Evolutionary conservation across 768 basidiomycete species (phyloP).

Genomic region (Clitopilus hobsonii): DNA sequence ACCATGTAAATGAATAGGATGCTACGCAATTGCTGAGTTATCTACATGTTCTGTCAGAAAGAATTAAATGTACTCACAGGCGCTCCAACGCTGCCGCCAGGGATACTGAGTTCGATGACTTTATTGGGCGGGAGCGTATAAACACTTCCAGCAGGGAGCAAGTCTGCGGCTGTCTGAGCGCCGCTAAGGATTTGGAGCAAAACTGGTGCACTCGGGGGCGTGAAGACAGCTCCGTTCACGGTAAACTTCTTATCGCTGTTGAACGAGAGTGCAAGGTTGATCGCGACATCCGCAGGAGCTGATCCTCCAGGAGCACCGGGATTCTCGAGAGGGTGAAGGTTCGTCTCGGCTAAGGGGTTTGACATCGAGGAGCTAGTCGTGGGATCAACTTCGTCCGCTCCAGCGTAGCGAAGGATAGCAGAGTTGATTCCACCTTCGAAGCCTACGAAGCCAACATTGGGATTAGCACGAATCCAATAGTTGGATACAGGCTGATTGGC

Average conservation of each 20-base stretch:
- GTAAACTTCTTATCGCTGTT: conserved; percentile 14
- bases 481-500: conserved; percentile 38
- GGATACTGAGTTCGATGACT: conserved; percentile 31
- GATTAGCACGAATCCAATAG: conserved; percentile 45
- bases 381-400: conserved; percentile 33
- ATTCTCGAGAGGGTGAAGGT: conserved; percentile 25
- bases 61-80: neutral
- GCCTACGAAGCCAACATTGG: conserved; percentile 13
- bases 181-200: conserved; percentile 42
- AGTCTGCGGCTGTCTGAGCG: conserved; percentile 12
- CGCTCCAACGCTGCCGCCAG: conserved; percentile 11
- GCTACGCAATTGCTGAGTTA: conserved; percentile 12
- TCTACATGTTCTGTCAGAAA: conserved; percentile 5
- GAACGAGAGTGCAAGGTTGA: conserved; percentile 1
- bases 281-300: conserved; percentile 7
- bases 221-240: conserved; percentile 25
- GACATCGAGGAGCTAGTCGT: conserved; percentile 16
- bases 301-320: conserved; percentile 24
- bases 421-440: conserved; percentile 35
- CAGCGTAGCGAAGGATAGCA: conserved; percentile 42
- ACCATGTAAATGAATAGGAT: conserved; percentile 26
- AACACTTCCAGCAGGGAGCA: conserved; percentile 28
- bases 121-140: conserved; percentile 30
- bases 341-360: conserved; percentile 18
- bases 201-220: conserved; percentile 33